Evolutionary conservation across 2,329 filamentous ascomycete species (phyloP), one percentile per base, ranked within the genome.

Genomic region (Aspergillus sp.): DNA sequence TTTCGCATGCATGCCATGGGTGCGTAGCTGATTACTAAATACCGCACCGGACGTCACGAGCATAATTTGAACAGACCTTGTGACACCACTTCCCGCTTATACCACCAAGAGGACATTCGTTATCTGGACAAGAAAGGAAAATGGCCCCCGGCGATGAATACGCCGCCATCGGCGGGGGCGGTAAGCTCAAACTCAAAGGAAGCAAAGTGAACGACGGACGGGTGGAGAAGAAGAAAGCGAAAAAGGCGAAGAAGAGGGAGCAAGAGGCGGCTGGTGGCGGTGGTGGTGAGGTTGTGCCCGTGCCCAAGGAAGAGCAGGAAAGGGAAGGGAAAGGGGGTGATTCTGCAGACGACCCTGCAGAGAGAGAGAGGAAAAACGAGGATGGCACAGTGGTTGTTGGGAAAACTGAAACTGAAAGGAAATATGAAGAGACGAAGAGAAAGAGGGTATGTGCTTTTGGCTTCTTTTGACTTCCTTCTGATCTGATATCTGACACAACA

Each of bases 151-250:
- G 52, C 46, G 83, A 86, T 65, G 87, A 94, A 57, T 94, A 94
- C 42, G 26, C 36, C 12, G 72, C 80, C 52, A 68, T 74, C 47
- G 77, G 78, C 50, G 77, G 81, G 48, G 81, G 83, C 59, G 88
- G 88, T 57, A 85, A 84, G 51, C 79, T 96, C 32, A 91, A 88
- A 64, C 78, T 96, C 50, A 96, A 96, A 72, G 88, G 89, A 60
- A 78, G 74, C 51, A 83, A 82, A 59, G 72, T 77, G 52, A 82
- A 79, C 41, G 66, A 67, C 34, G 61, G 68, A n/a, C 62, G 69
- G 42, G 57, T 72, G 42, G 66, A 70, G 50, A 70, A 72, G 52
- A 66, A 69, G 47, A 67, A 75, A 57, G 80, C 75, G 60, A 79
- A 76, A 57, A 73, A 73, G 56, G 71, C 72, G 54, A 52, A 64